These are phyloP conservation scores for Didymella exigua DNA, from an alignment of 2,329 filamentous ascomycete species.

Conservation along the genomic window DNA sequence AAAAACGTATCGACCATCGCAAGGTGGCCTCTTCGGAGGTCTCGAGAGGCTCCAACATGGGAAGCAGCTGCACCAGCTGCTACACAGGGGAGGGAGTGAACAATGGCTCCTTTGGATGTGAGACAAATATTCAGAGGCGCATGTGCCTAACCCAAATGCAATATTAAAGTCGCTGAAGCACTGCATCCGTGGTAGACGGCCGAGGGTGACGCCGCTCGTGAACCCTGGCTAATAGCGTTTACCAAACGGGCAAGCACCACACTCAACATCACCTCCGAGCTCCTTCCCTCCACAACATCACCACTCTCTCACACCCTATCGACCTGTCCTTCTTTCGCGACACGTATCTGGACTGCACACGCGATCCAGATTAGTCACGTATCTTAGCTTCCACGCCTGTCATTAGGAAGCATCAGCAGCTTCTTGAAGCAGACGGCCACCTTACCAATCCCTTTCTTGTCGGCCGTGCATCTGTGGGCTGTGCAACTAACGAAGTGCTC, in stretches of 20 bases:
- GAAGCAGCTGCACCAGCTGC: background rate
- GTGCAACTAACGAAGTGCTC: slow-evolving; percentile 19
- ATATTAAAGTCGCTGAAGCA: background rate
- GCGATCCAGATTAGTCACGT: background rate
- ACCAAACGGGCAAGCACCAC: slow-evolving; percentile 28
- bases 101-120: background rate
- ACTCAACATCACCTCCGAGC: slow-evolving; percentile 32
- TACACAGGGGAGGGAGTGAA: background rate
- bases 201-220: slow-evolving; percentile 17
- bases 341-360: background rate
- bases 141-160: background rate
- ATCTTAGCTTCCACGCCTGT: background rate
- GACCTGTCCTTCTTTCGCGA: background rate
- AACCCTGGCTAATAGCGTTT: slow-evolving; percentile 27
- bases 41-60: slow-evolving; percentile 10
- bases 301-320: slow-evolving; percentile 15
- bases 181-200: background rate
- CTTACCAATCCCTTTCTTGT: slow-evolving; percentile 33
- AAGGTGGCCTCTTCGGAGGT: slow-evolving; percentile 27
- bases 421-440: slow-evolving; percentile 27
- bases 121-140: background rate
- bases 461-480: slow-evolving; percentile 12
- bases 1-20: slow-evolving; percentile 5
- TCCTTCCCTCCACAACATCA: slow-evolving; percentile 29
- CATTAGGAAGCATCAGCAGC: slow-evolving; percentile 11